phyloP scores from a whole-genome alignment of 1,284 basidiomycete species.

The Leccinum angustisporum region DNA sequence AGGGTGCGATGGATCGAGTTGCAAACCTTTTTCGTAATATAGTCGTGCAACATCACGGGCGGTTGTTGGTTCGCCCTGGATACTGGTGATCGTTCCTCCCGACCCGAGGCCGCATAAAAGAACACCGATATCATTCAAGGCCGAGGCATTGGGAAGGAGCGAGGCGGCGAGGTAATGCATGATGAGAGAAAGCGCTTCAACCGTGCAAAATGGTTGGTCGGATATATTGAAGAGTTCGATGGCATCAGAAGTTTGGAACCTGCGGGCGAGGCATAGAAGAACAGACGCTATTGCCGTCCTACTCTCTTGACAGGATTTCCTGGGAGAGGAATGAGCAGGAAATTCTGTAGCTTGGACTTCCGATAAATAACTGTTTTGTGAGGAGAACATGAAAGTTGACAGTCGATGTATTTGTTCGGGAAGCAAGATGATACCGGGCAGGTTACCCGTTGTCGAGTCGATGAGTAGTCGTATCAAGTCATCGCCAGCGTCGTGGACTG shows the following conservation, averaged over 20 bases:
- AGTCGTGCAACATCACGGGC: slow-evolving; percentile 46
- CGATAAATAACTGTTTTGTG: slow-evolving; percentile 39
- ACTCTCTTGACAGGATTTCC: slow-evolving; percentile 24
- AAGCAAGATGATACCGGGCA: slow-evolving; percentile 46
- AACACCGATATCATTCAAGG: slow-evolving; percentile 64
- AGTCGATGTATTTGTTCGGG: slow-evolving; percentile 44
- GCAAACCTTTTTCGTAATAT: slow-evolving; percentile 56
- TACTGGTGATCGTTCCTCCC: slow-evolving; percentile 22
- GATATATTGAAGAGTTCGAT: slow-evolving; percentile 29
- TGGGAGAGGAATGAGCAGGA: slow-evolving; percentile 22
- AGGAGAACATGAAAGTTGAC: slow-evolving; percentile 38
- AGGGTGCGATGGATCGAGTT: slow-evolving; percentile 54
- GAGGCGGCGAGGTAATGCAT: slow-evolving; percentile 60
- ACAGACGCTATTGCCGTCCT: slow-evolving; percentile 52
- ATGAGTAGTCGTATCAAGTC: slow-evolving; percentile 35
- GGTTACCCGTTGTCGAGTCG: slow-evolving; percentile 35
- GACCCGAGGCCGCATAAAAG: slow-evolving; percentile 49
- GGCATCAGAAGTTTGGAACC: slow-evolving; percentile 41
- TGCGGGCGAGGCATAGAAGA: slow-evolving; percentile 55
- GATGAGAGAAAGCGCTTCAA: slow-evolving; percentile 48
- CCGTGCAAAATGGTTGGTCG: slow-evolving; percentile 42
- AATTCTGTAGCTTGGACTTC: slow-evolving; percentile 32
- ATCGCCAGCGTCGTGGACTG: slow-evolving; percentile 37
- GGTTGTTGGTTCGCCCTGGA: slow-evolving; percentile 18
- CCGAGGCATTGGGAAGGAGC: slow-evolving; percentile 52